Conservation (phyloP, 345 rosid species). For the Bruguiera parviflora region DNA sequence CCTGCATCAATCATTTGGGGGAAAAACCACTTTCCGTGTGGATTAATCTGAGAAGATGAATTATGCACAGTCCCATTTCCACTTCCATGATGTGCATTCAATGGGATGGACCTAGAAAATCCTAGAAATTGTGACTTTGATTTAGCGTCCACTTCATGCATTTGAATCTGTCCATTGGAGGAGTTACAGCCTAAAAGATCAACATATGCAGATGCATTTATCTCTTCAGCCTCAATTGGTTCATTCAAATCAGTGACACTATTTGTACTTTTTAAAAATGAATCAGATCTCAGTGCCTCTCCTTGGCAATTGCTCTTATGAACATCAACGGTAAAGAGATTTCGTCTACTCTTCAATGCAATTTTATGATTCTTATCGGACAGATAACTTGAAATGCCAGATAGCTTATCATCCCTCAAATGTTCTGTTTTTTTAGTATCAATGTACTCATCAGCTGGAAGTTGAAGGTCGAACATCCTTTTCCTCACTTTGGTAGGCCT, state of each 20-base stretch:
- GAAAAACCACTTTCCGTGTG: slow-evolving; percentile 39
- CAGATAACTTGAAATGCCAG: slow-evolving; percentile 42
- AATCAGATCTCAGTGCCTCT: slow-evolving; percentile 37
- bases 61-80: slow-evolving; percentile 24
- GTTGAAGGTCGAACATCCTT: slow-evolving; percentile 77
- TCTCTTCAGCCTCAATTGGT: slow-evolving; percentile 59
- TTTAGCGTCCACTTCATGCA: slow-evolving; percentile 31
- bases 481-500: slow-evolving; percentile 74
- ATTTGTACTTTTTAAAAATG: slow-evolving; percentile 34
- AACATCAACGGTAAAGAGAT: slow-evolving; percentile 28
- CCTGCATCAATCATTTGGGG: slow-evolving; percentile 51
- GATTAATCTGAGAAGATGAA: slow-evolving; percentile 22
- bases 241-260: slow-evolving; percentile 75
- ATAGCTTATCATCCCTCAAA: slow-evolving; percentile 30
- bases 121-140: slow-evolving; percentile 34
- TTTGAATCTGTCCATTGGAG: slow-evolving; percentile 35
- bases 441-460: slow-evolving; percentile 72
- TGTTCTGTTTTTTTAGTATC: slow-evolving; percentile 49
- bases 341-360: slow-evolving; percentile 33
- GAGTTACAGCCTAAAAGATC: slow-evolving; percentile 26
- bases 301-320: slow-evolving; percentile 35
- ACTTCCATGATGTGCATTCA: slow-evolving; percentile 30
- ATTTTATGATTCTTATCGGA: slow-evolving; percentile 42
- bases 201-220: slow-evolving; percentile 34
- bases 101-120: slow-evolving; percentile 36